Base-by-base conservation (phyloP, 1,139 yeast species). In the Yamadazyma jaroonii region DNA sequence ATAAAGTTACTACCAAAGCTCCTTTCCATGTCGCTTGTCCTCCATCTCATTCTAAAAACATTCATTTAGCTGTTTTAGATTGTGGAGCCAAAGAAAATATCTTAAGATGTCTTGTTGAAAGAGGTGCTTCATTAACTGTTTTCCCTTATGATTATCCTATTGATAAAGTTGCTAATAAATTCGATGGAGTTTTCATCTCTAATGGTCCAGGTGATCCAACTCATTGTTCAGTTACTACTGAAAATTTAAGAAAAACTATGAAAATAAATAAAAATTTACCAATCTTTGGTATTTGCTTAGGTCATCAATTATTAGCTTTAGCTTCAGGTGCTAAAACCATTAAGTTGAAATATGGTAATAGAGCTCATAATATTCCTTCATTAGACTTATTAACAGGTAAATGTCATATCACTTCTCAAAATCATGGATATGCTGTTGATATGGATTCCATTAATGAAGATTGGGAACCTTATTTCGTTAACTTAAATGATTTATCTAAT, bases 141-240 rank as follows among this genome's bases (percentile, higher is more conserved):
- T 85, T 92, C 77, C 98, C 98, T 38, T 90, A 85, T 64, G 86
- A 92, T 66, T 90, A 87, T 62, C 96, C 96, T 48, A 79, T 92
- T 50, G 90, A 90, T 58, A 84, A 87, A 58, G 81, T 90, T 50
- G 97, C 96, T 42, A 79, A 79, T 61, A 86, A 85, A 62, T 92
- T 89, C 57, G 98, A 92, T 58, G 98, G 97, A 54, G 67, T 92
- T 39, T 92, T 92, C 68, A 81, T 92, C 50, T 87, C 97, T 36
- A 92, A 92, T 61, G 98, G 98, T 37, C 98, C 98, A 34, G 98
- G 98, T 56, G 97, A 92, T 66, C 98, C 98, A 58, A 86, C 95
- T 38, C 95, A 87, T 65, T 90, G 97, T 70, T 63, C 84, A 30
- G 59, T 79, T 32, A 92, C 98, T 11, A 88, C 87, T 34, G 77